These are phyloP conservation scores for Cyberlindnera mississippiensis DNA, from an alignment of 805 yeast species.

Conservation along the genomic window DNA sequence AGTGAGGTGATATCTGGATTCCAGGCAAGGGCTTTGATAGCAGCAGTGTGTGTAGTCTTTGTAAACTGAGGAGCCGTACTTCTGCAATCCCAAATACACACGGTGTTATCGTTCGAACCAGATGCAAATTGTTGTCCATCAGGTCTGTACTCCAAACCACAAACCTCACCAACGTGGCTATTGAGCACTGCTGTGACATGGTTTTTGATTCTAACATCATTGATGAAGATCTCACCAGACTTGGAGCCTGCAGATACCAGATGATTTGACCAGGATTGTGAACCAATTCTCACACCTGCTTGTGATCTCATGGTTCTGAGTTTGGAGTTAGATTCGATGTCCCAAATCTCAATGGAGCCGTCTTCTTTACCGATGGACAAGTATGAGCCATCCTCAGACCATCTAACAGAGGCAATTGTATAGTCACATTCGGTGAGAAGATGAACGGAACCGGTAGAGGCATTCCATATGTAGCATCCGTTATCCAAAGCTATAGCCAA, in stretches of 20 bases:
- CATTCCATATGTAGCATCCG: conserved; percentile 90
- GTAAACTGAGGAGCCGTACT: conserved; percentile 63
- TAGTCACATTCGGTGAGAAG: conserved; percentile 57
- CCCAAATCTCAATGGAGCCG: conserved; percentile 92
- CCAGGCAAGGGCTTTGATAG: conserved; percentile 94
- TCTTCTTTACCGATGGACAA: conserved; percentile 79
- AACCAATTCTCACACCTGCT: conserved; percentile 71
- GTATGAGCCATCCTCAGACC: conserved; percentile 91
- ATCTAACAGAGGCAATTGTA: conserved; percentile 66
- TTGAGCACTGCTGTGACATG: conserved; percentile 62
- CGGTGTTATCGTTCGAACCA: conserved; percentile 93
- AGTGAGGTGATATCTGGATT: conserved; percentile 80
- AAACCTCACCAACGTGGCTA: conserved; percentile 82
- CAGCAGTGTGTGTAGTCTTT: conserved; percentile 83
- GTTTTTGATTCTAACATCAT: conserved; percentile 82
- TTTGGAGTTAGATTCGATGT: conserved; percentile 69
- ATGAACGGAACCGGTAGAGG: conserved; percentile 73
- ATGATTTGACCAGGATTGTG: conserved; percentile 83
- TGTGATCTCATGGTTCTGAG: conserved; percentile 72
- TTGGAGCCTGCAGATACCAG: conserved; percentile 83
- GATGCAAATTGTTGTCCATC: conserved; percentile 86
- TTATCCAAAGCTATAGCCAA: conserved; percentile 86
- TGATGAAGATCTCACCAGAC: conserved; percentile 77
- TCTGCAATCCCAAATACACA: conserved; percentile 90
- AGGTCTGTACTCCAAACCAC: conserved; percentile 81